These are phyloP conservation scores for Skeletonema costatum DNA, from an alignment of 108 stramenopile genomes.

Conservation along the genomic window DNA sequence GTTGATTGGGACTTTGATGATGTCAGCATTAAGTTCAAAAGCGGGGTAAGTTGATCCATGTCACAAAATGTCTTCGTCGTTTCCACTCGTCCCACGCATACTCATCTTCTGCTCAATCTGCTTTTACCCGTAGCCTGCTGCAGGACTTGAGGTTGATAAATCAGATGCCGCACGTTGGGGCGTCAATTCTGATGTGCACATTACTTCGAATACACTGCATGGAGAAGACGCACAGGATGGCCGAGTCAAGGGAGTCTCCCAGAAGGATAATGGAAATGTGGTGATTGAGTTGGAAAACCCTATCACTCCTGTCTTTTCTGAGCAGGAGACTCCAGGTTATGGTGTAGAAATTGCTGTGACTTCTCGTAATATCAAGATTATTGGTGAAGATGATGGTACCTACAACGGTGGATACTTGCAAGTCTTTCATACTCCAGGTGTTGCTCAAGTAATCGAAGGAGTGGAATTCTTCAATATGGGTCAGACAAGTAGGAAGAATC, in stretches of 20 bases:
- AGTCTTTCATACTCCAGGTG: conserved; percentile 59
- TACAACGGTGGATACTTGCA: conserved; percentile 56
- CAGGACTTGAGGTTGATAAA: conserved; percentile 29
- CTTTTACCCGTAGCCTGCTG: conserved; percentile 13
- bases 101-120: not conserved
- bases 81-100: not conserved
- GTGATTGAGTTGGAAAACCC: conserved; percentile 39
- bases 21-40: conserved; percentile 36
- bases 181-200: conserved; percentile 53
- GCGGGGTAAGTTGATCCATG: conserved; percentile 28
- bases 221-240: conserved; percentile 43
- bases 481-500: conserved; percentile 43
- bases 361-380: conserved; percentile 65
- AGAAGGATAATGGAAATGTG: conserved; percentile 35
- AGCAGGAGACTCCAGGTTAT: conserved; percentile 45
- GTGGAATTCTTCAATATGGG: conserved; percentile 62
- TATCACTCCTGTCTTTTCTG: conserved; percentile 42
- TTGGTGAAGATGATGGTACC: conserved; percentile 41
- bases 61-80: not conserved
- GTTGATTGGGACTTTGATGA: conserved; percentile 45
- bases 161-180: conserved; percentile 37
- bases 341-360: conserved; percentile 69
- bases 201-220: conserved; percentile 56
- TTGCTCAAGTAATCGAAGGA: conserved; percentile 60
- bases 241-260: conserved; percentile 19